Evolutionary conservation across 305 asterid species (phyloP).

Genomic region (Galium porrigens): DNA sequence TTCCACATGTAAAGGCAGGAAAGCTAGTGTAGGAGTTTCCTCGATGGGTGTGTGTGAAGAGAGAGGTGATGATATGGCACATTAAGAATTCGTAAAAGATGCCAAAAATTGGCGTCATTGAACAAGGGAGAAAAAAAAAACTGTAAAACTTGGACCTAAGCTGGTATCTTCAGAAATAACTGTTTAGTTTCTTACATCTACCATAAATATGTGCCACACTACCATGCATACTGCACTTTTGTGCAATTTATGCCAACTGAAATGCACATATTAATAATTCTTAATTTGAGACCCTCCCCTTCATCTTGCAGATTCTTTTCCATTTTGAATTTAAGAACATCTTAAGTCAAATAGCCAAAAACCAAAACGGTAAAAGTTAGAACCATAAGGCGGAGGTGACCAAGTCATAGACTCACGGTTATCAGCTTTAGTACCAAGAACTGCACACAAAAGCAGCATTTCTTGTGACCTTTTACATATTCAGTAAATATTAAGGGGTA

Average conservation of each 20-base stretch:
- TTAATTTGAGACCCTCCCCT: background rate
- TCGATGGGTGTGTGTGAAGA: background rate
- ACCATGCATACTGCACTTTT: background rate
- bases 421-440: background rate
- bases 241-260: background rate
- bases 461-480: background rate
- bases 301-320: background rate
- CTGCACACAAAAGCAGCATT: slow-evolving; percentile 1
- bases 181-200: background rate
- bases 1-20: background rate
- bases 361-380: background rate
- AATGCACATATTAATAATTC: background rate
- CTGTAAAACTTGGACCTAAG: background rate
- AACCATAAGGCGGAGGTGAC: background rate
- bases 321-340: background rate
- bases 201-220: background rate
- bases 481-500: background rate
- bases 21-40: slow-evolving; percentile 1
- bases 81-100: background rate
- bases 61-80: background rate
- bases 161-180: background rate
- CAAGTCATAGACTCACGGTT: background rate
- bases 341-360: background rate
- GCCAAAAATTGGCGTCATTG: background rate
- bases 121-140: background rate